These are phyloP conservation scores for Hypoxylon fuscum DNA, from an alignment of 495 filamentous ascomycete species.

Conservation along the genomic window DNA sequence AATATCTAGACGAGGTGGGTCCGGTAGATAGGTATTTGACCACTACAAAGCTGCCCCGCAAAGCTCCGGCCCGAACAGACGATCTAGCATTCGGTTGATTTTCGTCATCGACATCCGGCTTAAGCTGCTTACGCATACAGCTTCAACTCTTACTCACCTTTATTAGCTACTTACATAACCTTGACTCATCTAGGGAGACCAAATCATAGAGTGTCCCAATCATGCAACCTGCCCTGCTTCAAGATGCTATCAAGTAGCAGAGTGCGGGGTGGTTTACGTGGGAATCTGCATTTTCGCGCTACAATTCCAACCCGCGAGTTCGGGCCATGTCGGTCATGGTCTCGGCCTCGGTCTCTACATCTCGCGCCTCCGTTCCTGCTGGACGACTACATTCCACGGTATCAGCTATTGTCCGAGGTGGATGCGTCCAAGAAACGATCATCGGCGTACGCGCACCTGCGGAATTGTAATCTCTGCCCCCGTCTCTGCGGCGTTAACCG, in stretches of 20 bases:
- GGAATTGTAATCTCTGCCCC: slow-evolving; percentile 80
- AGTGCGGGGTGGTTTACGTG: slow-evolving; percentile 11
- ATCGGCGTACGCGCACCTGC: slow-evolving; percentile 71
- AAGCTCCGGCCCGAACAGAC: slow-evolving; percentile 11
- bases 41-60: slow-evolving; percentile 24
- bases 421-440: slow-evolving; percentile 72
- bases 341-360: slow-evolving; percentile 55
- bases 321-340: background rate
- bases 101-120: slow-evolving; percentile 28
- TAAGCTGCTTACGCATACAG: slow-evolving; percentile 1
- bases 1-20: background rate
- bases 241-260: slow-evolving; percentile 41
- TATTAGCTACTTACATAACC: background rate
- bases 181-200: background rate
- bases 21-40: slow-evolving; percentile 3
- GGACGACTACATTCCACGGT: slow-evolving; percentile 75
- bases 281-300: background rate
- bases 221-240: slow-evolving; percentile 10
- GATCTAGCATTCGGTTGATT: slow-evolving; percentile 12
- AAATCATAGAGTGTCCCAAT: background rate
- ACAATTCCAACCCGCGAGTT: background rate
- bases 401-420: slow-evolving; percentile 65
- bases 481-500: slow-evolving; percentile 77
- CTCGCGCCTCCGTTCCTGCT: slow-evolving; percentile 81
- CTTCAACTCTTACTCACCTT: slow-evolving; percentile 11